Conservation (phyloP, 768 basidiomycete species). For the Gymnopilus dilepis region DNA sequence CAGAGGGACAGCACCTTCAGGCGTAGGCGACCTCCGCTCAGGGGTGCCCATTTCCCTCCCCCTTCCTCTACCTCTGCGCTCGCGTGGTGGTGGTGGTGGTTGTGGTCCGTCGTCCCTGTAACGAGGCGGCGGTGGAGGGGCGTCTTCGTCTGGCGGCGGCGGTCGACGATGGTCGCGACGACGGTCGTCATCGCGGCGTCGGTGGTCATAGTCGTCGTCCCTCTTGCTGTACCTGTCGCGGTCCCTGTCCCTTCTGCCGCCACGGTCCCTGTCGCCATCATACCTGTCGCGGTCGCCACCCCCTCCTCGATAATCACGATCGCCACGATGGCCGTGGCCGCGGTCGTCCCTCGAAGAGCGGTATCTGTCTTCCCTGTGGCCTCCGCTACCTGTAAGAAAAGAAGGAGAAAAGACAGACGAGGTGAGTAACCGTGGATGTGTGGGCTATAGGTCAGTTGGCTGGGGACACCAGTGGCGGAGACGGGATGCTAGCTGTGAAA, state of each 20-base stretch:
- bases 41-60: constrained; percentile 69
- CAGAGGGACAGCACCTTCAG: constrained; percentile 79
- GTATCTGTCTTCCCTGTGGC: constrained; percentile 69
- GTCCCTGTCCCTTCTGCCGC: constrained; percentile 35
- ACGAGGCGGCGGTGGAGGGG: constrained; percentile 35
- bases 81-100: no score
- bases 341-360: constrained; percentile 72
- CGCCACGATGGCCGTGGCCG: constrained; percentile 46
- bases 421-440: constrained; percentile 51
- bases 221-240: constrained; percentile 40
- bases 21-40: constrained; percentile 88
- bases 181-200: constrained; percentile 55
- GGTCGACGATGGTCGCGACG: constrained; percentile 45
- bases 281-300: constrained; percentile 54
- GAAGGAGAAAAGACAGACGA: constrained; percentile 46
- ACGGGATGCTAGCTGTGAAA: constrained; percentile 61
- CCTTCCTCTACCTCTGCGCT: constrained; percentile 43
- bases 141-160: constrained; percentile 23
- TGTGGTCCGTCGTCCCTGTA: constrained; percentile 44
- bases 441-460: constrained; percentile 26
- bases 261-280: constrained; percentile 48
- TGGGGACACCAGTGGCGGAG: constrained; percentile 11
- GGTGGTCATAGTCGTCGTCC: constrained; percentile 46
- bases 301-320: constrained; percentile 56
- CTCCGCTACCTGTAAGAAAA: constrained; percentile 50